phyloP scores from a whole-genome alignment of 805 yeast genomes.

The Candida dajiaensis region DNA sequence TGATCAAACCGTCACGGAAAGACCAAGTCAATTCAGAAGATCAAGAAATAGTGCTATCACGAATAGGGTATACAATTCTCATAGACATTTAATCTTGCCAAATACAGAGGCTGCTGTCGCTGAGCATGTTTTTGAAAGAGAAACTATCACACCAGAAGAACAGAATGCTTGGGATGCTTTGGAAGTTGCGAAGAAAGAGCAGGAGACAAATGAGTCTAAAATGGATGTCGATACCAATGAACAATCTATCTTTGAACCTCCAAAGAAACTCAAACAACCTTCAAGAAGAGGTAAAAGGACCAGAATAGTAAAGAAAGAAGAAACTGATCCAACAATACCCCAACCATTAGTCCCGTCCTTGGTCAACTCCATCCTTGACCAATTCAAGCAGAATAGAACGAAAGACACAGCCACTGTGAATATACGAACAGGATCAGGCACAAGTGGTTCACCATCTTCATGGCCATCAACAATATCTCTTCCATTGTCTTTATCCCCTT shows the following conservation, averaged over 20 bases:
- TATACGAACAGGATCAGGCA: neutral
- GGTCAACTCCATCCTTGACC: constrained; percentile 14
- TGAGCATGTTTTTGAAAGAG: constrained; percentile 8
- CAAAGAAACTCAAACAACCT: constrained; percentile 17
- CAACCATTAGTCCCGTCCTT: constrained; percentile 10
- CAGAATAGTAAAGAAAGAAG: neutral
- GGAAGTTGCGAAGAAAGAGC: constrained; percentile 14
- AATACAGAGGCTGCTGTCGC: constrained; percentile 1
- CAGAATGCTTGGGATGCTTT: constrained; percentile 20
- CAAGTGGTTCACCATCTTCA: neutral
- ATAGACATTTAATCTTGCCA: neutral
- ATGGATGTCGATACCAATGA: neutral
- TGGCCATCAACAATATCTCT: neutral
- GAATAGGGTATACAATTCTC: constrained; percentile 20
- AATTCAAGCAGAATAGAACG: constrained; percentile 15
- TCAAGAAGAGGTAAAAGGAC: constrained; percentile 10
- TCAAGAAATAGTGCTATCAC: constrained; percentile 25
- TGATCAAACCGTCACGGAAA: constrained; percentile 27
- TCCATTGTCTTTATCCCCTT: constrained; percentile 5
- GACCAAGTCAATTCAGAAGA: constrained; percentile 19
- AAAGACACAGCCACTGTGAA: neutral
- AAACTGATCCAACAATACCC: neutral
- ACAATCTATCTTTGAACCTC: neutral
- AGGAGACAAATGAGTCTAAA: neutral
- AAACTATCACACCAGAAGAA: constrained; percentile 18